Conservation (phyloP, 1,139 yeast species). For the Kodamaea plutei region DNA sequence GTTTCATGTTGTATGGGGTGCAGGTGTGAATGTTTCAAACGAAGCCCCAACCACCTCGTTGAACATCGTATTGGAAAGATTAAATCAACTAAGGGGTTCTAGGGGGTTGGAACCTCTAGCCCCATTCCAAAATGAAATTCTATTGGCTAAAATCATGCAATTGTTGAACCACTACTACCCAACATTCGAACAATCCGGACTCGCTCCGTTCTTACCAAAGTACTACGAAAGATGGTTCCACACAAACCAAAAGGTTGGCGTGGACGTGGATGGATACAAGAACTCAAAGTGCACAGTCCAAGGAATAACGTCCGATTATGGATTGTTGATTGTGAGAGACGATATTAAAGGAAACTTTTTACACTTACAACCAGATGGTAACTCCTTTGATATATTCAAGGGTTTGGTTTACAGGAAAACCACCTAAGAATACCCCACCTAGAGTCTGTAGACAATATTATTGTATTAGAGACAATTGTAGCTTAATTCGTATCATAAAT, state of each 20-base stretch:
- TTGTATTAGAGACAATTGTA: too few relatives aligned
- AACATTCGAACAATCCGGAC: conserved; percentile 61
- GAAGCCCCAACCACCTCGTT: conserved; percentile 91
- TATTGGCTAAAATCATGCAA: conserved; percentile 67
- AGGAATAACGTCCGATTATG: conserved; percentile 84
- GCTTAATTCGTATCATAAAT: too few relatives aligned
- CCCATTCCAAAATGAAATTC: conserved; percentile 52
- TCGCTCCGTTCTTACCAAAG: conserved; percentile 60
- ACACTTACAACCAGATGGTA: conserved; percentile 94
- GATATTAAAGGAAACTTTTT: conserved; percentile 52
- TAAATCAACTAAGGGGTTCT: conserved; percentile 48
- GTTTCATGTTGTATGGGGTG: conserved; percentile 71
- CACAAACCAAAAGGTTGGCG: conserved; percentile 57
- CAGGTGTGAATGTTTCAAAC: conserved; percentile 81
- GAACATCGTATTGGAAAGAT: conserved; percentile 58
- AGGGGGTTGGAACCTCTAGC: conserved; percentile 44
- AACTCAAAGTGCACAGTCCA: conserved; percentile 51
- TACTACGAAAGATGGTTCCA: conserved; percentile 91
- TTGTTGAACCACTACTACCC: conserved; percentile 60
- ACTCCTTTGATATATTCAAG: conserved; percentile 90
- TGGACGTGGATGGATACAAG: conserved; percentile 45
- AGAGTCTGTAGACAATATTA: too few relatives aligned
- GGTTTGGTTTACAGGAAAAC: conserved; percentile 76
- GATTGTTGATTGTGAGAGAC: conserved; percentile 75
- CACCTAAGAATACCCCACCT: too few relatives aligned